Evolutionary conservation across 305 asterid genomes (phyloP), one percentile per base, ranked within the genome.

Genomic region (Plantago coronopus): DNA sequence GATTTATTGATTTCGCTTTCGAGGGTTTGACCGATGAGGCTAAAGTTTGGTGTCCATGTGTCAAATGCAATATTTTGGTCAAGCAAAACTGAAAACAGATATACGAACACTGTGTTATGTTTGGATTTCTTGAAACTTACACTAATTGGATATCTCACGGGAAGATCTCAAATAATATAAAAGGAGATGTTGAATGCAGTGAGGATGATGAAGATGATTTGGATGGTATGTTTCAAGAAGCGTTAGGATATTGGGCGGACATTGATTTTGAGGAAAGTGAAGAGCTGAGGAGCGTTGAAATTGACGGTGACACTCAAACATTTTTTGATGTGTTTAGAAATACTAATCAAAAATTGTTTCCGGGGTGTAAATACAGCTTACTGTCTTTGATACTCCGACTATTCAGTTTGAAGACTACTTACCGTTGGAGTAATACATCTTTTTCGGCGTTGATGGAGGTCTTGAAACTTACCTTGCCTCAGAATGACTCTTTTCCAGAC

Each of bases 371-470:
- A 14, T 22, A 12, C 17, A 12, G 34, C 7, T 53, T 53, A 22
- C 23, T 53, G 29, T 53, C 58, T 7, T 53, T 53, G 18, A 53
- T 53, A 50, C 31, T 50, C 5, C 5, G 34, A 12, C 21, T 50
- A 11, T 21, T 50, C 2, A 13, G 31, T 6, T 1, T 53, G 8
- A 53, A 53, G 7, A 19, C 40, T 5, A 53, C 58, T 6, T 53
- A 53, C 25, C 58, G 38, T 12, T 53, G 58, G 58, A 53, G 40
- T 6, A 53, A 53, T 14, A 53, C 23, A 2, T 53, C 58, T 12
- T 53, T 53, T 13, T 53, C 58, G 8, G 40, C 6, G 40, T 23
- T 53, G 18, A 2, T 53, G 27, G 58, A 53, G 25, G 25, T 22
- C 18, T 25, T 53, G 29, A 53, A 22, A 53, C 38, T 22, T 4